Evolutionary conservation across 1,284 basidiomycete species (phyloP).

Genomic region (Cryptococcus jaspeensis): DNA sequence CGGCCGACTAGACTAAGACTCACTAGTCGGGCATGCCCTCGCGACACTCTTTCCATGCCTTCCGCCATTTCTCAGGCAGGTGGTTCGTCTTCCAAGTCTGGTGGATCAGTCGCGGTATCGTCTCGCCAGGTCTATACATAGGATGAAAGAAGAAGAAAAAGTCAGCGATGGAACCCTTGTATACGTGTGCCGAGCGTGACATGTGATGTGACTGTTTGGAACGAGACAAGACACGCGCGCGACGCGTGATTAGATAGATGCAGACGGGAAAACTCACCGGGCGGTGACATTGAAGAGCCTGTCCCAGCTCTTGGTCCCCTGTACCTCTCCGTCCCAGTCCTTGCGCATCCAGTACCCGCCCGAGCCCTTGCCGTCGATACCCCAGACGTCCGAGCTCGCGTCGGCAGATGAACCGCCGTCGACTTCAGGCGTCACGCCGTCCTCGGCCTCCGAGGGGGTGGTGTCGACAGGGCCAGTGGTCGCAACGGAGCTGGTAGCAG

Average conservation of each 20-base stretch:
- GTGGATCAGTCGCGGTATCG: slow-evolving; percentile 89
- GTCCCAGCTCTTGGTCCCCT: slow-evolving; percentile 38
- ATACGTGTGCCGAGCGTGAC: not conserved
- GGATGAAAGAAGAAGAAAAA: not conserved
- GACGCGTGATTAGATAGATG: slow-evolving; percentile 4
- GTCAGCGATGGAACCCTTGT: not conserved
- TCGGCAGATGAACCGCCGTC: slow-evolving; percentile 6
- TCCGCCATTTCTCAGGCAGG: slow-evolving; percentile 79
- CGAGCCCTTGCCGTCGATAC: slow-evolving; percentile 43
- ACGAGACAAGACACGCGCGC: no score
- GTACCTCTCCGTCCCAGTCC: slow-evolving; percentile 46
- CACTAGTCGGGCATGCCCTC: slow-evolving; percentile 95
- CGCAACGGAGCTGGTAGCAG: not conserved
- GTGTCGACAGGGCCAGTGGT: not conserved
- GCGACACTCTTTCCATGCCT: slow-evolving; percentile 73
- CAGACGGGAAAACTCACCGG: slow-evolving; percentile 34
- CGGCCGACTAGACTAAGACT: slow-evolving; percentile 47
- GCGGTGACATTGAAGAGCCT: slow-evolving; percentile 43
- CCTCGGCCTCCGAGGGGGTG: not conserved
- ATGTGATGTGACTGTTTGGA: not conserved
- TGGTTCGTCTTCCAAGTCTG: slow-evolving; percentile 97
- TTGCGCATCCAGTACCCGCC: slow-evolving; percentile 49
- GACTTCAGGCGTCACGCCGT: slow-evolving; percentile 1
- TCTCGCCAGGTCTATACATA: slow-evolving; percentile 55
- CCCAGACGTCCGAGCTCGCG: slow-evolving; percentile 26